Percentiles rank a stretch among this genome's conserved stretches.
phyloP scores from a whole-genome alignment of 306 rosid species.

The Leucaena leucocephala region DNA sequence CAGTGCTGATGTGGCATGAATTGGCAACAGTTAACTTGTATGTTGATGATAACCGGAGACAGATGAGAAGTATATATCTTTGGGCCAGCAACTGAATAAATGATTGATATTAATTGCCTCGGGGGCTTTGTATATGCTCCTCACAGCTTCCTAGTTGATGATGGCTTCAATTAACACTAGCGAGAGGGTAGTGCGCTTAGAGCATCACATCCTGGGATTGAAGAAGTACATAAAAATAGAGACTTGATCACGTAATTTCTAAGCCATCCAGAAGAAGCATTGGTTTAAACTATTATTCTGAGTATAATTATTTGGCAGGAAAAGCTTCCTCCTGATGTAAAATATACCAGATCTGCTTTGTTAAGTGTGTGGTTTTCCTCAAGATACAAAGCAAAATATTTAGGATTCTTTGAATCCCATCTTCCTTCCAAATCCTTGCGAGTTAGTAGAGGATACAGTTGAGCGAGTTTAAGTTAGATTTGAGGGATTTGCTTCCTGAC shows the following conservation, averaged over 20 bases:
- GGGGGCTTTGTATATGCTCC: constrained; percentile 31
- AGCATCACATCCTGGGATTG: no score
- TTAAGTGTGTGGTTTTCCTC: constrained; percentile 40
- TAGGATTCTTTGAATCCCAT: constrained; percentile 5
- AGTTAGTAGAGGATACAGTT: no score
- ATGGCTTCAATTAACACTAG: constrained; percentile 41
- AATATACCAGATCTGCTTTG: constrained; percentile 33
- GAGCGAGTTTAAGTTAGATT: no score
- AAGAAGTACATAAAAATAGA: constrained; percentile 28
- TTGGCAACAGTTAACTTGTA: constrained; percentile 7
- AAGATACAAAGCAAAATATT: constrained; percentile 2
- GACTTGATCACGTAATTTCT: constrained; percentile 35
- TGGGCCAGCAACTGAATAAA: constrained; percentile 32
- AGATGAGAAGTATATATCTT: constrained; percentile 19
- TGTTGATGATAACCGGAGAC: constrained; percentile 27
- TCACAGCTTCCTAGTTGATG: constrained; percentile 25
- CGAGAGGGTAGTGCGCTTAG: neutral
- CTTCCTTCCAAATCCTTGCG: neutral
- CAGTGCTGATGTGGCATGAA: constrained; percentile 33
- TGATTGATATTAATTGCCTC: constrained; percentile 30
- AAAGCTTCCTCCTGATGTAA: constrained; percentile 49
- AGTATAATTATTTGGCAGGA: constrained; percentile 58
- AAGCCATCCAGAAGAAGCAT: constrained; percentile 36
- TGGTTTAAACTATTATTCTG: constrained; percentile 42
- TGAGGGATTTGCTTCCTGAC: no score